These are phyloP conservation scores for Pyricularia pennisetigena DNA, from an alignment of 2,329 filamentous ascomycete species.

Conservation along the genomic window DNA sequence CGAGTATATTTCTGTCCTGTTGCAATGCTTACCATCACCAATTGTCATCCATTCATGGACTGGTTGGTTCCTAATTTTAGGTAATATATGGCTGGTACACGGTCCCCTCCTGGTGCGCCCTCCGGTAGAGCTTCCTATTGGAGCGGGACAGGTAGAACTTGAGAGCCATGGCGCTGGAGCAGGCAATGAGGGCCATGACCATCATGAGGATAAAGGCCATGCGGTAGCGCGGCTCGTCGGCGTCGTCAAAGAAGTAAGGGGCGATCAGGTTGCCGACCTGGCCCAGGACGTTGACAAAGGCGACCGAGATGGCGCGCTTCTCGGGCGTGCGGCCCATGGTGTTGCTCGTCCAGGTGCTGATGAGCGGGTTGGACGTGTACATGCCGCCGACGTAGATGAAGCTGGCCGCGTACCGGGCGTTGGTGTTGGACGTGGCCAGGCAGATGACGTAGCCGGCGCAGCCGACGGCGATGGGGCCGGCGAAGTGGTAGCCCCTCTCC, in stretches of 20 bases:
- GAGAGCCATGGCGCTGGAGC: not conserved
- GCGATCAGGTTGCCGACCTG: conserved; percentile 1
- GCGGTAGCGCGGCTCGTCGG: not conserved
- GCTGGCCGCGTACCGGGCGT: not conserved
- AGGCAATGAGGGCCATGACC: not conserved
- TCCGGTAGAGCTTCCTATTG: not conserved
- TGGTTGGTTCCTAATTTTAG: not conserved
- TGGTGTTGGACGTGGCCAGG: not conserved
- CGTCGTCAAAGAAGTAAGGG: conserved; percentile 1
- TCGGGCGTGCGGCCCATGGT: conserved; percentile 1
- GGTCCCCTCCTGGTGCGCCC: not conserved
- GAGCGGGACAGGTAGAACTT: not conserved
- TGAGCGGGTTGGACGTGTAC: not conserved
- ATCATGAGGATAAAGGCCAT: conserved; percentile 2
- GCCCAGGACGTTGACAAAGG: not conserved
- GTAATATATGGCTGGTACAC: conserved; percentile 1
- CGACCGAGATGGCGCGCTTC: conserved; percentile 1
- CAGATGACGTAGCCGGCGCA: not conserved
- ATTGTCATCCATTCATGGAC: not conserved
- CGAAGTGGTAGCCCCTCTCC: conserved; percentile 1
- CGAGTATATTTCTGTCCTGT: not conserved
- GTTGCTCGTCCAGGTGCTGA: conserved; percentile 2
- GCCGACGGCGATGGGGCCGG: not conserved
- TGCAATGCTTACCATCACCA: not conserved
- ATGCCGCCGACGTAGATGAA: conserved; percentile 3